These are phyloP conservation scores for Chaetomiaceae sp. DNA, from an alignment of 2,329 filamentous ascomycete species.

Conservation along the genomic window DNA sequence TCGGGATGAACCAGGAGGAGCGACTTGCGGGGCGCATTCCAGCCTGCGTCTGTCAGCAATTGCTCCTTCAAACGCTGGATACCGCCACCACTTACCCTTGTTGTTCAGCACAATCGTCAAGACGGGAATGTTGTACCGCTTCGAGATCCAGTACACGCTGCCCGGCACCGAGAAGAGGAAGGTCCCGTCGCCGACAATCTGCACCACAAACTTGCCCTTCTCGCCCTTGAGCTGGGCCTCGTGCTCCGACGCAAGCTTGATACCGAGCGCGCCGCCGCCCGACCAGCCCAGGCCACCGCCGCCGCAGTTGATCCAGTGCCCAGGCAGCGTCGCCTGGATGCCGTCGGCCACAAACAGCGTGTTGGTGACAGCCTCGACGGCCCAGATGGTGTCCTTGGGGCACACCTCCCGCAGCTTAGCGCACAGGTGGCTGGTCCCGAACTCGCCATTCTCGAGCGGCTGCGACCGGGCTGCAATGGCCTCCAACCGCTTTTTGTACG, in stretches of 20 bases:
- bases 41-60: slow-evolving; percentile 36
- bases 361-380: slow-evolving; percentile 70
- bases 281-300: slow-evolving; percentile 52
- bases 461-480: slow-evolving; percentile 53
- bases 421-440: slow-evolving; percentile 49
- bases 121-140: slow-evolving; percentile 44
- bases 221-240: slow-evolving; percentile 35
- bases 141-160: slow-evolving; percentile 46
- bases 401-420: slow-evolving; percentile 34
- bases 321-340: slow-evolving; percentile 54
- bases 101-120: slow-evolving; percentile 49
- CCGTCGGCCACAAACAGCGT: slow-evolving; percentile 64
- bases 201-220: slow-evolving; percentile 45
- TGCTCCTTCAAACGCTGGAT: not conserved
- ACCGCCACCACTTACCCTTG: slow-evolving; percentile 36
- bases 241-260: slow-evolving; percentile 44
- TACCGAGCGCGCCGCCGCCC: slow-evolving; percentile 46
- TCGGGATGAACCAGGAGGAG: slow-evolving; percentile 55
- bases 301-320: slow-evolving; percentile 50
- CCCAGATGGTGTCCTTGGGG: slow-evolving; percentile 59
- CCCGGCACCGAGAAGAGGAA: slow-evolving; percentile 47
- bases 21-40: slow-evolving; percentile 57
- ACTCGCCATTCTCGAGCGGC: slow-evolving; percentile 58
- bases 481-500: slow-evolving; percentile 56
- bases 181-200: slow-evolving; percentile 47